Evolutionary conservation across 2,329 filamentous ascomycete genomes (phyloP), one percentile per base, ranked within the genome.

Genomic region (Nemania sp.): DNA sequence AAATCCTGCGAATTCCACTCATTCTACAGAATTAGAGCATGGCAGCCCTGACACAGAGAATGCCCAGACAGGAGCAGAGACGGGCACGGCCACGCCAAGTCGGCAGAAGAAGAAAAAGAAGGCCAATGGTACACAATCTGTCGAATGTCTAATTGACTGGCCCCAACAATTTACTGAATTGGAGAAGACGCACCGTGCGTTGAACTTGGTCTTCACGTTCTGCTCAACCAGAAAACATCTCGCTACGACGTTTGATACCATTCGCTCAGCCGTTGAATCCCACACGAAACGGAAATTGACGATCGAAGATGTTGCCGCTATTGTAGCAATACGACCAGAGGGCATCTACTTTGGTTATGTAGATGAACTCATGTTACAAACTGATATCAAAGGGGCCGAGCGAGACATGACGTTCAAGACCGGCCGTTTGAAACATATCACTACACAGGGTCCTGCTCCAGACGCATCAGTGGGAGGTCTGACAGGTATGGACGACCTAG

Each of bases 141-240:
- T 68, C n/a, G 60, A 68, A 7, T 75, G 74, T 50, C 56, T 66
- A 20, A 72, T 76, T 23, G 73, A 75, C 43, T 97, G 93, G 91
- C 91, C 92, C 0, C 79, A 83, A 1, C 77, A 81, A 40, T 90
- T 97, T 70, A 86, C 83, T 52, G 76, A 78, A 36, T 79, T 97
- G 7, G 84, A 88, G 22, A 86, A 86, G 68, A 89, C 86, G 0
- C 89, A 97, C 69, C 83, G 86, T 56, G 93, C 94, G 1, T 75
- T 99, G 55, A 99, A 96, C 64, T 75, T 97, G 1, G 91, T 97
- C 1, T 96, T 91, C 65, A 97, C 94, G 0, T 97, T 99, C 68
- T 96, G 91, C 74, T 94, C 86, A 68, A 93, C 93, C 1, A 86
- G 94, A 40, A 97, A 96, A 68, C 90, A 97, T 65, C 80, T 97